phyloP scores from a whole-genome alignment of 768 basidiomycete genomes.

The Chalciporus chontae region DNA sequence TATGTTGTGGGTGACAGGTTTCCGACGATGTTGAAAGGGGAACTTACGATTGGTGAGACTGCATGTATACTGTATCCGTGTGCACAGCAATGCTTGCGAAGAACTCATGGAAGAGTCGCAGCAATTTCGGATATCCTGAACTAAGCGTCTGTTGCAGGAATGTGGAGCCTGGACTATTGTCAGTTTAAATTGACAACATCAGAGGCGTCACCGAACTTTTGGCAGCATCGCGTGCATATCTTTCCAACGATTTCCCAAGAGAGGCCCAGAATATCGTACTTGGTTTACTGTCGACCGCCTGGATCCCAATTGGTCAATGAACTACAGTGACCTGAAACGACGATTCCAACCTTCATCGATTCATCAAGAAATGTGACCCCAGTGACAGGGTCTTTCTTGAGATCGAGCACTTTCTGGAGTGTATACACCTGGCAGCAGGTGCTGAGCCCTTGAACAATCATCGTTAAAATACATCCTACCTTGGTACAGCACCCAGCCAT shows the following conservation, averaged over 20 bases:
- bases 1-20: not conserved
- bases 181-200: not conserved
- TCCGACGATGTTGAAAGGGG: not conserved
- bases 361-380: conserved; percentile 85
- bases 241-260: conserved; percentile 76
- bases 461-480: conserved; percentile 33
- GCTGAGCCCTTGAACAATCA: not conserved
- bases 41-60: conserved; percentile 75
- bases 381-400: conserved; percentile 81
- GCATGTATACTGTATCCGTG: conserved; percentile 89
- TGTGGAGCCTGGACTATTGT: conserved; percentile 58
- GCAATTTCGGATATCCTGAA: conserved; percentile 78
- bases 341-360: conserved; percentile 75
- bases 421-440: conserved; percentile 70
- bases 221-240: conserved; percentile 72
- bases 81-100: conserved; percentile 94
- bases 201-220: conserved; percentile 50
- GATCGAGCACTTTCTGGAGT: conserved; percentile 86
- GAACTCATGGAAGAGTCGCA: conserved; percentile 94
- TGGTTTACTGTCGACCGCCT: conserved; percentile 89
- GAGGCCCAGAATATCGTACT: conserved; percentile 90
- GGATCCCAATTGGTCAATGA: conserved; percentile 5
- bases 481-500: conserved; percentile 91
- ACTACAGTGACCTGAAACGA: not conserved
- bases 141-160: conserved; percentile 91